Evolutionary conservation across 306 rosid genomes (phyloP), one percentile per base, ranked within the genome.

Genomic region (Vigna reflexopilosa): DNA sequence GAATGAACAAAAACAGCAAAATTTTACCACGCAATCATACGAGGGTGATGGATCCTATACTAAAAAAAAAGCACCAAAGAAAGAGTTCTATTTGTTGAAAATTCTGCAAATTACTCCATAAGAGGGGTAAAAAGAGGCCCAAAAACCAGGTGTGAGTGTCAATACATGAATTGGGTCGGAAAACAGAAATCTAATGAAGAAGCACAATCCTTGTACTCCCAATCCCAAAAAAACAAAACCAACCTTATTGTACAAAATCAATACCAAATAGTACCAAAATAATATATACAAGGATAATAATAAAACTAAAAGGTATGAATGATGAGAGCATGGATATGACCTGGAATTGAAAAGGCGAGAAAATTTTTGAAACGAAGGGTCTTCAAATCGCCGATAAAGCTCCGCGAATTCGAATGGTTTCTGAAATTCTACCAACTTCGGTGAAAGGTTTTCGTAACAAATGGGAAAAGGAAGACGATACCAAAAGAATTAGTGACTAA

Each of bases 341-440:
- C 83, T 61, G 63, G 73, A 65, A 64, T 30, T 38, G 44, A 7
- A 51, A 30, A 36, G 2, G 28, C 44, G 13, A 20, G 28, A 58
- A 42, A 2, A 2, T 9, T 26, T 26, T 26, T 47, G 32, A 61
- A 42, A 42, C 10, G 32, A 73, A 48, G 12, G 2, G 4, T 59
- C 32, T 26, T 32, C 16, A 36, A n/a, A 24, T 32, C 45, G 26
- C 38, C 12, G 62, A 73, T 17, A 26, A 26, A 24, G 15, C 44
- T 42, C 56, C 2, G 1, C 24, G 9, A 71, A 19, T 15, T 20
- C 22, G 22, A 16, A 10, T 7, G 45, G 15, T 70, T 50, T 70
- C 59, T 69, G 59, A 49, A 48, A 67, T 47, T 67, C 75, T 30
- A 50, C 20, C 61, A 70, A 28, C 75, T 68, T 68, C 44, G 22